Percentiles rank a stretch among this genome's conserved stretches.
Evolutionary conservation across 2,329 filamentous ascomycete genomes (phyloP).

Genomic region (Phialemonium atrogriseum): DNA sequence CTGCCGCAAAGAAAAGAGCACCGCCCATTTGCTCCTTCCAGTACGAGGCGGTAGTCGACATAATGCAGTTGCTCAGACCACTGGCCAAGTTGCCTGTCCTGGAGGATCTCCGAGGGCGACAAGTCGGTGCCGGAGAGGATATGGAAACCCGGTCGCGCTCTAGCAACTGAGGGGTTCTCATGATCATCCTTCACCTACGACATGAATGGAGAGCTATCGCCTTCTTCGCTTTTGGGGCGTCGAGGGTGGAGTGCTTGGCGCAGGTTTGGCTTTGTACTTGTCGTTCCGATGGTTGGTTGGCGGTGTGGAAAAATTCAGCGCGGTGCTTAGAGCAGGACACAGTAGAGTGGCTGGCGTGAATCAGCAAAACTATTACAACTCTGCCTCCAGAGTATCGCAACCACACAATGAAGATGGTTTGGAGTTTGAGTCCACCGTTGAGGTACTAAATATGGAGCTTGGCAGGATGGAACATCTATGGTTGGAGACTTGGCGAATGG

Average conservation of each 20-base stretch:
- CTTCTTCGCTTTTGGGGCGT: conserved; percentile 10
- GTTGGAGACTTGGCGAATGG: too few relatives aligned
- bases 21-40: too few relatives aligned
- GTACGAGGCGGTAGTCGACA: too few relatives aligned
- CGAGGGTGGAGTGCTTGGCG: conserved; percentile 12
- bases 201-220: conserved; percentile 22
- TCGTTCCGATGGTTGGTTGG: conserved; percentile 19
- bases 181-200: conserved; percentile 23
- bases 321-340: conserved; percentile 27
- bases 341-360: conserved; percentile 32
- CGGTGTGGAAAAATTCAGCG: conserved; percentile 28
- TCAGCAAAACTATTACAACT: too few relatives aligned
- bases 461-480: too few relatives aligned
- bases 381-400: too few relatives aligned
- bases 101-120: conserved; percentile 50
- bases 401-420: too few relatives aligned
- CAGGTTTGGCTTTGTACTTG: conserved; percentile 25
- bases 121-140: conserved; percentile 49
- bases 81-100: too few relatives aligned
- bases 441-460: too few relatives aligned
- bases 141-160: conserved; percentile 40
- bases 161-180: conserved; percentile 29
- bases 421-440: too few relatives aligned
- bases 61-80: conserved; percentile 14
- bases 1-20: too few relatives aligned